Evolutionary conservation across 495 filamentous ascomycete genomes (phyloP).

Genomic region (Lasiosphaeriaceae sp.): DNA sequence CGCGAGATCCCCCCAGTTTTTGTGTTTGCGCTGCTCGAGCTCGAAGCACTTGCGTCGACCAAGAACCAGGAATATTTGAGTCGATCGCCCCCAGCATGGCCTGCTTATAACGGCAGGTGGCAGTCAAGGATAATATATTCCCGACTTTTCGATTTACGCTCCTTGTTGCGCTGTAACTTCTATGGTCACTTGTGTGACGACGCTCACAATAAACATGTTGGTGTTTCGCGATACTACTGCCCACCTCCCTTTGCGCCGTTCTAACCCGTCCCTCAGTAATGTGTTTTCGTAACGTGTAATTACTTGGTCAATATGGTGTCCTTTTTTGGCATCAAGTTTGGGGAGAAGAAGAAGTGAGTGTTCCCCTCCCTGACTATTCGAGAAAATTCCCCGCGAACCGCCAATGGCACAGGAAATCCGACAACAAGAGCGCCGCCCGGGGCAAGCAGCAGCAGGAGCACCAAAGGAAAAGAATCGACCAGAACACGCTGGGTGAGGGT

Average conservation of each 20-base stretch:
- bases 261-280: slow-evolving; percentile 12
- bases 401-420: slow-evolving; percentile 32
- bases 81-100: background rate
- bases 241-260: background rate
- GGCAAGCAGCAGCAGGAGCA: slow-evolving; percentile 18
- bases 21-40: background rate
- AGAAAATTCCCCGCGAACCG: slow-evolving; percentile 5
- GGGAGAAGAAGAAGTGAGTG: slow-evolving; percentile 48
- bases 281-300: slow-evolving; percentile 13
- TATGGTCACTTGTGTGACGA: background rate
- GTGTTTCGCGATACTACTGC: background rate
- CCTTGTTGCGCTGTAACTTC: too few species aligned
- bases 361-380: background rate
- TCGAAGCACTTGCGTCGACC: background rate
- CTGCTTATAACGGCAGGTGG: background rate
- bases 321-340: slow-evolving; percentile 47
- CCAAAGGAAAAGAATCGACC: slow-evolving; percentile 26
- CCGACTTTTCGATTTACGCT: too few species aligned
- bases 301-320: slow-evolving; percentile 40
- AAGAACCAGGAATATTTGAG: too few species aligned
- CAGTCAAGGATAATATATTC: background rate
- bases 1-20: background rate
- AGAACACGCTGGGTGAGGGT: slow-evolving; percentile 27
- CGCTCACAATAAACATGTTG: background rate
- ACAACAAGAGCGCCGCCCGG: slow-evolving; percentile 17